Base-by-base conservation (phyloP, 2,329 filamentous ascomycete species). In the Alternaria infectoria region DNA sequence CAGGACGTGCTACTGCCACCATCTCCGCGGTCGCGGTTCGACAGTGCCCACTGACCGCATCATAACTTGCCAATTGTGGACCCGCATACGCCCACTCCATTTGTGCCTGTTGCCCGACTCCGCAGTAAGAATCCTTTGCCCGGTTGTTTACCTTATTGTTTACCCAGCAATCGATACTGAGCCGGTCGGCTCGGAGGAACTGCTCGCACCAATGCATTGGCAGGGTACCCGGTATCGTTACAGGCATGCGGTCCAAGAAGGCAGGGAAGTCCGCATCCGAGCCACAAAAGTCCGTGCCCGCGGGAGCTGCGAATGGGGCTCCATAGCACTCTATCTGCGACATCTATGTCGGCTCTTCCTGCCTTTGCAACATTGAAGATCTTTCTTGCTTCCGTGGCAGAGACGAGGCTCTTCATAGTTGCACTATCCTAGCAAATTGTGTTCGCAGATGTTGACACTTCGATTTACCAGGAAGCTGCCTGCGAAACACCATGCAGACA, bases 21-120 rank as follows among this genome's bases (percentile, higher is more conserved):
- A 65, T 66, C 64, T 66, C 68, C 69, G 62, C 65, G 50, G 64
- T 59, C 64, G 52, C 69, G 69, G 68, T 62, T 62, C 65, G 54
- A 61, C 28, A 56, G 61, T 62, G 54, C 63, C 61, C 69, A 72
- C 70, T 72, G 70, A 71, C 69, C 71, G 69, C 62, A 66, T 68
- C 67, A 69, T 69, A 70, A 70, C 54, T 66, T 59, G 59, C 66
- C 58, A 46, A 36, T 45, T 25, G 43, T 46, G 36, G 43, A 28
- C 17, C 50, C 43, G 49, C 21, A 17, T 25, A 23, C n/a, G 21
- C 19, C 6, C 28, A 21, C 21, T 25, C 13, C 28, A 58, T 58
- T 58, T 47, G 46, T 56, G 44, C 50, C 43, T 25, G 28, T 46
- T 55, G 50, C 43, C 45, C 43, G 23, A 56, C 57, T 54, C 47